phyloP scores from a whole-genome alignment of 2,329 filamentous ascomycete genomes.

The Fusarium setosum region DNA sequence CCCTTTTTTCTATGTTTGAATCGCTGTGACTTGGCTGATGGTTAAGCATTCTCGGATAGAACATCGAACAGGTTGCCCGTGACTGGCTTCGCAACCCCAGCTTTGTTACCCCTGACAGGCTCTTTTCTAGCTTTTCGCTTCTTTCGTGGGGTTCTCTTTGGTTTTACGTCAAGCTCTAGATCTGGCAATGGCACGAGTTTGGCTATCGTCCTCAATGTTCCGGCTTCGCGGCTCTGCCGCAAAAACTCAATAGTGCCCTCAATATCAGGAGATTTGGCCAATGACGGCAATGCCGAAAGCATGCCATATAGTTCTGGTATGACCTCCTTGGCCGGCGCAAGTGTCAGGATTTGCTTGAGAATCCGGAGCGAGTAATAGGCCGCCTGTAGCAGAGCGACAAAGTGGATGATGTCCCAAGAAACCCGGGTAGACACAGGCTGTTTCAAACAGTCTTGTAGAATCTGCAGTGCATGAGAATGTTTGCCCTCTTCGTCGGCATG shows the following conservation, averaged over 20 bases:
- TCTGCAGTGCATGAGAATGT: constrained; percentile 37
- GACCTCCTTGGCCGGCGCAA: constrained; percentile 7
- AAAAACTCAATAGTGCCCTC: constrained; percentile 33
- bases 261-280: constrained; percentile 41
- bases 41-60: constrained; percentile 28
- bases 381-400: constrained; percentile 70
- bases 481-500: constrained; percentile 45
- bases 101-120: not conserved
- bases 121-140: constrained; percentile 23
- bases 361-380: constrained; percentile 71
- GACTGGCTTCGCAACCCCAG: constrained; percentile 2
- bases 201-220: constrained; percentile 22
- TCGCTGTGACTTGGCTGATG: not conserved
- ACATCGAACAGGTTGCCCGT: constrained; percentile 42
- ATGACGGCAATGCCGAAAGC: constrained; percentile 40
- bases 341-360: constrained; percentile 51
- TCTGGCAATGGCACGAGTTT: constrained; percentile 31
- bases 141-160: constrained; percentile 5
- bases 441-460: constrained; percentile 30
- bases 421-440: constrained; percentile 3
- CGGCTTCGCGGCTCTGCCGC: constrained; percentile 8
- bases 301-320: constrained; percentile 31
- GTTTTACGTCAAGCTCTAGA: not conserved
- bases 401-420: constrained; percentile 70
- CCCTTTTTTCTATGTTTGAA: not conserved